A percentile compares a stretch with the other conserved stretches of the same genome.
These are phyloP conservation scores for Phoma sp. DNA, from an alignment of 2,329 filamentous ascomycete genomes.

Conservation along the genomic window DNA sequence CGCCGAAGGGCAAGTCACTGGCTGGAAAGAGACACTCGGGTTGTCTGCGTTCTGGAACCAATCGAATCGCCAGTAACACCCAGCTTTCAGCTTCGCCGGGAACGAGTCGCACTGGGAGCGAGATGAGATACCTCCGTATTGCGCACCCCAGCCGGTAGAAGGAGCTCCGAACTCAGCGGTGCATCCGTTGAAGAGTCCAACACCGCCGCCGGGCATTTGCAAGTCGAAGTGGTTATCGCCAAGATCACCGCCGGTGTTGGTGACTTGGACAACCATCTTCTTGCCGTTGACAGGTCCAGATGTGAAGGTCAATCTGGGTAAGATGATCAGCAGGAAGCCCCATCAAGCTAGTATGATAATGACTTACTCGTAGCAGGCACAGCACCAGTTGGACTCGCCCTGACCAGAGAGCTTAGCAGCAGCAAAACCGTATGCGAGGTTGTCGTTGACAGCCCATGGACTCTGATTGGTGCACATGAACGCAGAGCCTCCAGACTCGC, in stretches of 20 bases:
- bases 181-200: slow-evolving; percentile 45
- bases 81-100: slow-evolving; percentile 43
- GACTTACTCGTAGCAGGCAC: slow-evolving; percentile 64
- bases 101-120: slow-evolving; percentile 42
- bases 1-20: slow-evolving; percentile 43
- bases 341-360: not conserved
- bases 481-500: slow-evolving; percentile 59
- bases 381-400: slow-evolving; percentile 67
- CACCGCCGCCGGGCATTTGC: slow-evolving; percentile 47
- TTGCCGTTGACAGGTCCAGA: slow-evolving; percentile 62
- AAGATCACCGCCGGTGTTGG: slow-evolving; percentile 61
- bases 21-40: slow-evolving; percentile 40
- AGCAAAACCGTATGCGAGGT: slow-evolving; percentile 68
- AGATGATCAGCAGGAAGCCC: slow-evolving; percentile 12
- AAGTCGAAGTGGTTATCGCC: slow-evolving; percentile 47
- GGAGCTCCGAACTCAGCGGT: slow-evolving; percentile 43
- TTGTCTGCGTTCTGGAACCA: slow-evolving; percentile 46
- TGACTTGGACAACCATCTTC: slow-evolving; percentile 68
- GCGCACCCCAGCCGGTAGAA: slow-evolving; percentile 40
- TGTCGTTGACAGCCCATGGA: slow-evolving; percentile 65
- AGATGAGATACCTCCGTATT: slow-evolving; percentile 43
- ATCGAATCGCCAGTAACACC: slow-evolving; percentile 47
- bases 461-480: slow-evolving; percentile 66
- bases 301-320: slow-evolving; percentile 60
- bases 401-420: slow-evolving; percentile 63